Conservation (phyloP, 2,329 filamentous ascomycete species). For the Trichoderma atroviride region DNA sequence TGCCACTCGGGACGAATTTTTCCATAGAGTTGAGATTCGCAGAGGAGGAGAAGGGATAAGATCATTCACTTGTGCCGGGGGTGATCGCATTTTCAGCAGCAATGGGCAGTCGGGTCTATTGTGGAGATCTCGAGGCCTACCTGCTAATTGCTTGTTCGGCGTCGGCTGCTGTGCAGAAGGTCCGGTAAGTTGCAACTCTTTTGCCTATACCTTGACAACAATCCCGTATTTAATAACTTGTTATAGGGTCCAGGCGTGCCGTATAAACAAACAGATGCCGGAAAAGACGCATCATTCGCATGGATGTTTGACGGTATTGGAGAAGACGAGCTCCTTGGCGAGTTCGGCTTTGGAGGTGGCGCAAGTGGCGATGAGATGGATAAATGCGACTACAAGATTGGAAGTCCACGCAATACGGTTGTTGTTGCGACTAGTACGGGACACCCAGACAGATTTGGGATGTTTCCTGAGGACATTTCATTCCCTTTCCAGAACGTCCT, state of each 20-base stretch:
- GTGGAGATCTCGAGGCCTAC: not conserved
- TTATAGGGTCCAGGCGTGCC: not conserved
- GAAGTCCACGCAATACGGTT: not conserved
- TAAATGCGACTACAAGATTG: constrained; percentile 3
- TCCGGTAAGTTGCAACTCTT: not conserved
- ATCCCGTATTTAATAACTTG: not conserved
- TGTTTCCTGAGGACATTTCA: not conserved
- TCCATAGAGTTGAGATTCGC: not conserved
- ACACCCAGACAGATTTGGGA: not conserved
- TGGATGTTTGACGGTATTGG: constrained; percentile 1
- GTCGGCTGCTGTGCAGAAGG: not conserved
- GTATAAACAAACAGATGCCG: not conserved
- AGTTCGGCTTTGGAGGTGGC: not conserved
- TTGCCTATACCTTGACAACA: not conserved
- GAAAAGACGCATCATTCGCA: not conserved
- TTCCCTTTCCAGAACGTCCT: not conserved
- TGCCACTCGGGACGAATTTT: not conserved
- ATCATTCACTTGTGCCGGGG: not conserved
- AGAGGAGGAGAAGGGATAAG: not conserved
- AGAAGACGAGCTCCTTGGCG: constrained; percentile 4
- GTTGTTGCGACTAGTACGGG: not conserved
- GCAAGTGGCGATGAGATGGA: constrained; percentile 7
- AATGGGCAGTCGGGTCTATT: not conserved
- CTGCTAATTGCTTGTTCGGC: not conserved
- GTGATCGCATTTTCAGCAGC: constrained; percentile 2